Percentiles rank a stretch among this genome's conserved stretches.
These are phyloP conservation scores for Colletotrichum higginsianum DNA, from an alignment of 2,329 filamentous ascomycete genomes.

Conservation along the genomic window DNA sequence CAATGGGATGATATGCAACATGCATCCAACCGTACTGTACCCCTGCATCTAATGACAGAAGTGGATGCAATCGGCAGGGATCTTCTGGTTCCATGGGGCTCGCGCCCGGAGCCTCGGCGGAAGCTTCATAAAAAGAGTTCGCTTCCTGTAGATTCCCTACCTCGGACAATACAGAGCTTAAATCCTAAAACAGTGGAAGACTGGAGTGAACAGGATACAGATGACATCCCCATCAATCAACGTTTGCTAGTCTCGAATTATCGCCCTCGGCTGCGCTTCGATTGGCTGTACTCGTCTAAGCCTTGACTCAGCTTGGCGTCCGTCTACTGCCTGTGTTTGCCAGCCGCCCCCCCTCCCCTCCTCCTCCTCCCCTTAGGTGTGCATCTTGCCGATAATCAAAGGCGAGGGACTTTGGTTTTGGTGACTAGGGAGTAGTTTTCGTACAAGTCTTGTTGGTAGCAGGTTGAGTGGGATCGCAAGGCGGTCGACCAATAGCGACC, in stretches of 20 bases:
- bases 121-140: not conserved
- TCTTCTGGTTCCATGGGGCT: not conserved
- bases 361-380: not conserved
- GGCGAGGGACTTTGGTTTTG: too few species aligned
- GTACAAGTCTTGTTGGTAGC: not conserved
- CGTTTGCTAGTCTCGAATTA: too few species aligned
- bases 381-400: not conserved
- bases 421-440: not conserved
- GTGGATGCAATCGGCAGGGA: not conserved
- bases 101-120: not conserved
- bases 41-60: constrained; percentile 1
- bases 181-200: not conserved
- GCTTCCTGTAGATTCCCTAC: not conserved
- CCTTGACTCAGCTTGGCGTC: not conserved
- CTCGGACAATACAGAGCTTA: not conserved
- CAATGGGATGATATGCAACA: not conserved
- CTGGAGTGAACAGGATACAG: not conserved
- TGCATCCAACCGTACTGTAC: not conserved
- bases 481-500: not conserved
- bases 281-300: not conserved
- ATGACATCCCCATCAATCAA: too few species aligned
- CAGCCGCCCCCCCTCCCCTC: not conserved
- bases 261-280: too few species aligned
- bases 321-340: not conserved
- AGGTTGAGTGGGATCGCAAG: not conserved